Percentiles rank a stretch among this genome's conserved stretches.
These are phyloP conservation scores for Saccharomycopsis fodiens DNA, from an alignment of 805 yeast species.

Conservation along the genomic window DNA sequence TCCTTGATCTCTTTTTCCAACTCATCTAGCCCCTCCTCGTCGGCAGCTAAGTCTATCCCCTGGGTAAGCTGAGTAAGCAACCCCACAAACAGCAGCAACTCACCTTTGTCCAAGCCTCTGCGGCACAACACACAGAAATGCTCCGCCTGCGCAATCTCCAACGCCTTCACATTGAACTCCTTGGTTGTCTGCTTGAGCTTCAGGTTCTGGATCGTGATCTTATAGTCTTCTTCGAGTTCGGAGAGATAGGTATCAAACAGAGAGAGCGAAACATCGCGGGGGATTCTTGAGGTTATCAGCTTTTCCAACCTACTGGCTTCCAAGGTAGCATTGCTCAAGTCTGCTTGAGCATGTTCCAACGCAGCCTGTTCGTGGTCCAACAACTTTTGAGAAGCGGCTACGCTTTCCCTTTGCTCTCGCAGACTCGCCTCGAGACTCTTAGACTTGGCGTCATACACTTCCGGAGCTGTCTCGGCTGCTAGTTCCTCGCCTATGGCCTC, in stretches of 20 bases:
- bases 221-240: constrained; percentile 56
- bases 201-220: constrained; percentile 52
- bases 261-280: constrained; percentile 35
- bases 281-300: constrained; percentile 27
- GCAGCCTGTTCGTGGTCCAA: constrained; percentile 13
- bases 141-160: constrained; percentile 48
- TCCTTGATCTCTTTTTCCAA: constrained; percentile 26
- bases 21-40: constrained; percentile 22
- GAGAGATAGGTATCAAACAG: constrained; percentile 43
- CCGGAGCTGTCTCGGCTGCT: constrained; percentile 18
- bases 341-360: constrained; percentile 15
- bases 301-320: constrained; percentile 19
- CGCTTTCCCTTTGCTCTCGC: constrained; percentile 15
- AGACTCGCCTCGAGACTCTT: constrained; percentile 16
- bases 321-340: constrained; percentile 16
- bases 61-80: constrained; percentile 8
- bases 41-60: constrained; percentile 18
- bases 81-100: constrained; percentile 20
- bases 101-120: constrained; percentile 44
- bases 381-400: constrained; percentile 22
- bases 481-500: constrained; percentile 19
- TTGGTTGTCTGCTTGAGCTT: constrained; percentile 65
- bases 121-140: constrained; percentile 68
- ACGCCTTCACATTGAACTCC: constrained; percentile 63
- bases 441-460: constrained; percentile 16